Conservation (phyloP, 345 rosid genomes). For the Melaleuca quinquenervia region DNA sequence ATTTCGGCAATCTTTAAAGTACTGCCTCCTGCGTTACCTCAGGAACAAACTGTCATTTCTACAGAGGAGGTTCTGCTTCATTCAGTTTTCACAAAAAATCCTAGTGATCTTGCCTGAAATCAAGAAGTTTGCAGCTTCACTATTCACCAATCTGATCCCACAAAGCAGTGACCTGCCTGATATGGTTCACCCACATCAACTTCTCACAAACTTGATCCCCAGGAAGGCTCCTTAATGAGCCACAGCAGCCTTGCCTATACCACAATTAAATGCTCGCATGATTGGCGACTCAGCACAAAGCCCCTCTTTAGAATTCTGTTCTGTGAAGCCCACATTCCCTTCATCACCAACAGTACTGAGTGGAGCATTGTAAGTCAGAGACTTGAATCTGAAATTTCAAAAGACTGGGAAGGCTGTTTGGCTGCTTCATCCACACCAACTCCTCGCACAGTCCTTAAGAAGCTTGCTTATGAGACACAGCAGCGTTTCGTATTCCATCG, state of each 20-base stretch:
- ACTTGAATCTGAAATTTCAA: constrained; percentile 44
- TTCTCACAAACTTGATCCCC: background rate
- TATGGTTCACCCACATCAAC: background rate
- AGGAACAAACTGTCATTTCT: background rate
- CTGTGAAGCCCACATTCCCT: constrained; percentile 45
- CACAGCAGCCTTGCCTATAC: constrained; percentile 15
- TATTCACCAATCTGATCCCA: background rate
- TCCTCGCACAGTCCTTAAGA: background rate
- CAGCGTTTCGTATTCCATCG: constrained; percentile 22
- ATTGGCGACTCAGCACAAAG: constrained; percentile 39
- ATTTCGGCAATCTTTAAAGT: background rate
- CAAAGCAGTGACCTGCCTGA: background rate
- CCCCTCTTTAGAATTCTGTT: constrained; percentile 58
- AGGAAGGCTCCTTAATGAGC: background rate
- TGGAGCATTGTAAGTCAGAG: constrained; percentile 41
- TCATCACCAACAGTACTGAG: constrained; percentile 22
- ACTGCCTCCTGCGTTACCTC: background rate
- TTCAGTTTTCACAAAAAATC: background rate
- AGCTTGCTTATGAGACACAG: background rate
- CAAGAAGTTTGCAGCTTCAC: background rate
- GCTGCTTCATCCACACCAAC: background rate
- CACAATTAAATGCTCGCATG: constrained; percentile 47
- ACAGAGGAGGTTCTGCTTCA: background rate
- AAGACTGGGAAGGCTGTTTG: background rate
- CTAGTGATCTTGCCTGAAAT: background rate